Evolutionary conservation across 2,329 filamentous ascomycete genomes (phyloP).

Genomic region (Fusarium sp.): DNA sequence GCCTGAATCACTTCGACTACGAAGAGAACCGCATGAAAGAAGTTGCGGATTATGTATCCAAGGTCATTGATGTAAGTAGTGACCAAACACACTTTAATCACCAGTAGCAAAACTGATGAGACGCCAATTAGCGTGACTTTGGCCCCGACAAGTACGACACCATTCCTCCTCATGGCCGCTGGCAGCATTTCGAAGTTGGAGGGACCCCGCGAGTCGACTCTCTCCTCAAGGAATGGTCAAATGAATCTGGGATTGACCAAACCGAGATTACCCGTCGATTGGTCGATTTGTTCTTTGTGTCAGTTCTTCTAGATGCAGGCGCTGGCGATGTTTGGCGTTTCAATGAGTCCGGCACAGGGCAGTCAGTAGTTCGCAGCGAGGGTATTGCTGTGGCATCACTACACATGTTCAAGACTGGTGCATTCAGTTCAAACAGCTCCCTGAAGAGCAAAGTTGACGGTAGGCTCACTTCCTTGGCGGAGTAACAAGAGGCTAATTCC

Average conservation of each 20-base stretch:
- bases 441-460: constrained; percentile 52
- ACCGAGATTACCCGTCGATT: constrained; percentile 65
- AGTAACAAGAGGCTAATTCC: neutral
- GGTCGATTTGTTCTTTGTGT: constrained; percentile 73
- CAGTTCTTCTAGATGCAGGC: constrained; percentile 69
- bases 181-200: constrained; percentile 74
- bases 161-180: constrained; percentile 70
- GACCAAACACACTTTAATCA: neutral
- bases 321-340: constrained; percentile 65
- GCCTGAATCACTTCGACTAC: constrained; percentile 59
- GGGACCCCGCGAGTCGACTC: constrained; percentile 62
- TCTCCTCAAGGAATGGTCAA: constrained; percentile 61
- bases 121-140: constrained; percentile 60
- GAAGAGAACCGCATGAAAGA: constrained; percentile 55
- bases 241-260: constrained; percentile 52
- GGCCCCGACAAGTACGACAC: constrained; percentile 60
- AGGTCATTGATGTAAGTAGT: constrained; percentile 57
- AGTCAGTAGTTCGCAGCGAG: constrained; percentile 60
- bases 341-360: constrained; percentile 55
- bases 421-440: constrained; percentile 50
- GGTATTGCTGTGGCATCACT: constrained; percentile 65
- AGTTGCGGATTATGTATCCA: constrained; percentile 59
- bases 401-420: constrained; percentile 62
- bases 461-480: constrained; percentile 23
- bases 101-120: neutral